Evolutionary conservation across 768 basidiomycete genomes (phyloP), one percentile per base, ranked within the genome.

Genomic region (Pleurotus tuber-regium): DNA sequence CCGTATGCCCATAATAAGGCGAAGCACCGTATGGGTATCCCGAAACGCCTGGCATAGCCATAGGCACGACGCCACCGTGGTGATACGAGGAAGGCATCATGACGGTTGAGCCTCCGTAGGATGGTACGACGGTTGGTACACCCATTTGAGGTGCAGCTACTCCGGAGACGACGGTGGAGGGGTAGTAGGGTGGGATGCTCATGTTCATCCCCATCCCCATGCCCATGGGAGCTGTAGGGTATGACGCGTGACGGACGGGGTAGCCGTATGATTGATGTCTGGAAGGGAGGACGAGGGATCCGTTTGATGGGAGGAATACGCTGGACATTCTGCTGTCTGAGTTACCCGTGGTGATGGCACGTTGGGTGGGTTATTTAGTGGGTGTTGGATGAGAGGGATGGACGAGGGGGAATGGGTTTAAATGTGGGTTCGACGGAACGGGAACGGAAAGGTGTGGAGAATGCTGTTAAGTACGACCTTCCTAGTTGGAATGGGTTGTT

Each of bases 291-390:
- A 48, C 46, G 29, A 48, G 29, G 14, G 46, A 48, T 21, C 46
- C 46, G 23, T 48, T 48, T n/a, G 46, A 48, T 10, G 46, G 46
- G 9, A 48, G 10, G 46, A 48, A 48, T 9, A 48, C 46, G 43
- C 9, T 44, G 2, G 46, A 48, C 46, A 48, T 48, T 19, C n/a
- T 31, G 46, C 21, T 48, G 18, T 31, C 30, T 48, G 31, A 5
- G 46, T 48, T 35, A 23, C 46, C 19, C 46, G 46, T 47, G 29
- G 16, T 47, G n/a, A n/a, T n/a, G n/a, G n/a, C n/a, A n/a, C n/a
- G n/a, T n/a, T n/a, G n/a, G n/a, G n/a, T n/a, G n/a, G n/a, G n/a
- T n/a, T n/a, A n/a, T n/a, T n/a, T n/a, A n/a, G n/a, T n/a, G n/a
- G n/a, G n/a, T n/a, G n/a, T n/a, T n/a, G n/a, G n/a, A n/a, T n/a